Evolutionary conservation across 106 monocot species (phyloP).

Genomic region (Dioscorea dumetorum): DNA sequence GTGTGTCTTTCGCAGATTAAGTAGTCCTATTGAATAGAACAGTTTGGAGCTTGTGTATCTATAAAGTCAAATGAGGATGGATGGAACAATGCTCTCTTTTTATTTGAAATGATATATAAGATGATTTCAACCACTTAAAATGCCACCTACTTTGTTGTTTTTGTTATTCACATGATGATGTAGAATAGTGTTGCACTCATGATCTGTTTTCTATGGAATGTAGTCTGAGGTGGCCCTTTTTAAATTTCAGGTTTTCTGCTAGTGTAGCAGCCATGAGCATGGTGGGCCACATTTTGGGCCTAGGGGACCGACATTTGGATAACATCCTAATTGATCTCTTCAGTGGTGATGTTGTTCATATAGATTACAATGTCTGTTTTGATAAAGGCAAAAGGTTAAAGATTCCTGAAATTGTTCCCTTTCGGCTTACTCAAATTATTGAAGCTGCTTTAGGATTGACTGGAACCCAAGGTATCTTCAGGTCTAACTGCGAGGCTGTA

Average conservation of each 20-base stretch:
- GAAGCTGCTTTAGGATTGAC: constrained; percentile 92
- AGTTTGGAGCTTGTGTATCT: too few relatives aligned
- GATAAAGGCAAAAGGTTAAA: constrained; percentile 89
- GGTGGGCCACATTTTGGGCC: constrained; percentile 87
- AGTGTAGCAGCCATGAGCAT: constrained; percentile 97
- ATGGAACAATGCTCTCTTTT: too few relatives aligned
- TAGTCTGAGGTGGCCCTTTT: not conserved
- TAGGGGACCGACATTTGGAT: constrained; percentile 96
- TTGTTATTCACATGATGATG: too few relatives aligned
- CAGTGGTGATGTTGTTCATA: constrained; percentile 87
- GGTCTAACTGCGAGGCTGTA: constrained; percentile 69
- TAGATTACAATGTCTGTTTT: constrained; percentile 98
- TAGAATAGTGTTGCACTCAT: too few relatives aligned
- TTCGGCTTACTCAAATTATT: constrained; percentile 95
- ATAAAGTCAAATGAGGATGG: too few relatives aligned
- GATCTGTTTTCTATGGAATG: too few relatives aligned
- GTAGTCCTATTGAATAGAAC: too few relatives aligned
- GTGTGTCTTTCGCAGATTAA: too few relatives aligned
- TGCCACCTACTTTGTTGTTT: too few relatives aligned
- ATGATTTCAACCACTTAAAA: too few relatives aligned
- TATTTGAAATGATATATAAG: too few relatives aligned
- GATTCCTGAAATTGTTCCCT: constrained; percentile 98
- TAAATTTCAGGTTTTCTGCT: constrained; percentile 68
- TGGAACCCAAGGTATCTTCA: constrained; percentile 83
- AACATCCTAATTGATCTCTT: constrained; percentile 92